Conservation (phyloP, 2,329 filamentous ascomycete species). For the Neoscytalidium dimidiatum region DNA sequence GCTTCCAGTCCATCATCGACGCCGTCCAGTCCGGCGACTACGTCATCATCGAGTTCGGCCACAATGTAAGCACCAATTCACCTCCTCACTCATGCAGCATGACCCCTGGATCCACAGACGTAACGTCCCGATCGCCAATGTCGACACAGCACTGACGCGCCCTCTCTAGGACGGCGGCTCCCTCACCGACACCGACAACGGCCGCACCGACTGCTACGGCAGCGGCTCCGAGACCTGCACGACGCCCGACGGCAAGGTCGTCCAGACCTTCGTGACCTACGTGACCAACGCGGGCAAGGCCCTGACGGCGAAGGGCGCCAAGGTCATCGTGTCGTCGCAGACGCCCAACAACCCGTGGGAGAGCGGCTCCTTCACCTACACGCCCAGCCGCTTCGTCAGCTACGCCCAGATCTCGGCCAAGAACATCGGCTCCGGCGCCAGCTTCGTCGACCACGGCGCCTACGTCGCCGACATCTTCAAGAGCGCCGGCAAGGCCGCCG, state of each 20-base stretch:
- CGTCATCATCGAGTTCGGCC: slow-evolving; percentile 69
- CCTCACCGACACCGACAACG: slow-evolving; percentile 56
- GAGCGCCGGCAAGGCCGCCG: slow-evolving; percentile 23
- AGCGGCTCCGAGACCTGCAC: slow-evolving; percentile 54
- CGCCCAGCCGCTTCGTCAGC: slow-evolving; percentile 53
- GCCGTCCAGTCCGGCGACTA: slow-evolving; percentile 59
- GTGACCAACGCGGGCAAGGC: slow-evolving; percentile 55
- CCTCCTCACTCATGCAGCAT: slow-evolving; percentile 40
- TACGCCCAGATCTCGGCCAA: slow-evolving; percentile 21
- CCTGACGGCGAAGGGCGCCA: slow-evolving; percentile 55
- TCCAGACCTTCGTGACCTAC: slow-evolving; percentile 62
- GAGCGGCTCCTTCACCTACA: slow-evolving; percentile 50
- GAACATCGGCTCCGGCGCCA: slow-evolving; percentile 21
- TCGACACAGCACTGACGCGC: slow-evolving; percentile 11
- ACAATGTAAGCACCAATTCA: slow-evolving; percentile 49
- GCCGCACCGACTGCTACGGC: slow-evolving; percentile 59
- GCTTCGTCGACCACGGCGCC: slow-evolving; percentile 58
- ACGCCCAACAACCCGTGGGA: slow-evolving; percentile 65
- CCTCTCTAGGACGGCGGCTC: slow-evolving; percentile 49
- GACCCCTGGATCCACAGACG: neutral
- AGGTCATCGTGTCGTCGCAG: slow-evolving; percentile 58
- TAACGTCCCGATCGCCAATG: neutral
- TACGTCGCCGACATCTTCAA: slow-evolving; percentile 50
- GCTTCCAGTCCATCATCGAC: slow-evolving; percentile 58
- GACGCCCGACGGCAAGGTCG: slow-evolving; percentile 49